Evolutionary conservation across 2,329 filamentous ascomycete species (phyloP), one percentile per base, ranked within the genome.

Genomic region (Didymella pinodella): DNA sequence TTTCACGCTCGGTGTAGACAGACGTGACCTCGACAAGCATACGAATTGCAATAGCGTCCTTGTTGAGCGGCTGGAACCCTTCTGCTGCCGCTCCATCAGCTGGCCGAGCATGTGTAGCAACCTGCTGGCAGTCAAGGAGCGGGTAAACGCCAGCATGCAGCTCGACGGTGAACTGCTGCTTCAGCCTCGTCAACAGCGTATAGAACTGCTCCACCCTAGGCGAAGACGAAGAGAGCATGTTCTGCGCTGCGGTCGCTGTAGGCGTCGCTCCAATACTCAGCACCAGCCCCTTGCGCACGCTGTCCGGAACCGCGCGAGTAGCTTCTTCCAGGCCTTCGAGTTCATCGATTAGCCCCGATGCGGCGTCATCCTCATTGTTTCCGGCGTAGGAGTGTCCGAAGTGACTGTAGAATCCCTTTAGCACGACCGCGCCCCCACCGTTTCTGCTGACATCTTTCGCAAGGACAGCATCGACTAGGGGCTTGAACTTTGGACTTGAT

Each of bases 61-160:
- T 81, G 14, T 80, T 82, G 7, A 86, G 78, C 67, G 75, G 22
- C 47, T 67, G 64, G 45, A 73, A 68, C 8, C 61, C 61, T 8
- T 51, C 52, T 28, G 36, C 60, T 7, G 57, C 22, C 14, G 46
- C 44, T 14, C 64, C 64, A 22, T 66, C 54, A 0, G 74, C 67
- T 3, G 82, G 80, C 0, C 84, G 77, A 4, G 90, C 88, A 67
- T 89, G 86, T 0, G 90, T 91, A 0, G 90, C 87, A 2, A 94
- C 81, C 74, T 95, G 91, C 74, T 95, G 91, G 67, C 93, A 81
- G 74, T 95, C 91, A 8, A 94, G 83, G 3, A 88, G 81, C 0
- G 90, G 86, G 71, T 93, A 94, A 2, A 91, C 89, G 29, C 90
- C 90, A 0, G 90, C 90, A 72, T 93, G 91, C 2, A 92, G 80